phyloP scores from a whole-genome alignment of 345 rosid species.

The Eucalyptus sp. region DNA sequence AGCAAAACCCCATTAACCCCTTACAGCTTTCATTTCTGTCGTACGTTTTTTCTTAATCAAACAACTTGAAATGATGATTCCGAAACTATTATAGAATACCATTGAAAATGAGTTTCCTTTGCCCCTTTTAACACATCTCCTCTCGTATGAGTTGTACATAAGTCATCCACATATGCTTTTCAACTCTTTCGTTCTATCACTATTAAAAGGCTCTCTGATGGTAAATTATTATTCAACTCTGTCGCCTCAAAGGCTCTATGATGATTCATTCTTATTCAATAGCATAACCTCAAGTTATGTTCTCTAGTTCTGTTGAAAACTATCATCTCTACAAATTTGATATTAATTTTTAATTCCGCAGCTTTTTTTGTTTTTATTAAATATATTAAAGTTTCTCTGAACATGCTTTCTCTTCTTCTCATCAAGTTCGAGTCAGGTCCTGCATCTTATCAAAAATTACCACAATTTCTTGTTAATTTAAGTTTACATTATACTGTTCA shows the following conservation, averaged over 20 bases:
- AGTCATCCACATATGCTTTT: neutral
- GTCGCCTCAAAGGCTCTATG: neutral
- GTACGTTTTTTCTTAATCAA: neutral
- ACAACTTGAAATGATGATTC: neutral
- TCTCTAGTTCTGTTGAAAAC: neutral
- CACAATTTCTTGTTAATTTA: neutral
- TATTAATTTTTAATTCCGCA: neutral
- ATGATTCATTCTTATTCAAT: neutral
- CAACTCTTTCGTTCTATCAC: neutral
- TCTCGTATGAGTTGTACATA: neutral
- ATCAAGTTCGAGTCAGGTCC: neutral
- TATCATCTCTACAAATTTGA: neutral
- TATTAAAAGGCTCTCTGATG: neutral
- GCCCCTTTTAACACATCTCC: neutral
- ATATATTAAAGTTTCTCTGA: neutral
- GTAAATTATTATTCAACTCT: neutral
- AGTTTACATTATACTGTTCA: neutral
- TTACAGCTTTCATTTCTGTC: neutral
- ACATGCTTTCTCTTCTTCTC: neutral
- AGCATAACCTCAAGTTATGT: neutral
- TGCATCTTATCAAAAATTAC: neutral
- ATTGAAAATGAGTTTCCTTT: neutral
- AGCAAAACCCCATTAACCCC: neutral
- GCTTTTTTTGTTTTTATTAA: neutral
- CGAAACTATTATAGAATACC: neutral